Evolutionary conservation across 805 yeast genomes (phyloP).

Genomic region (Lipomyces spencermartinsiae): DNA sequence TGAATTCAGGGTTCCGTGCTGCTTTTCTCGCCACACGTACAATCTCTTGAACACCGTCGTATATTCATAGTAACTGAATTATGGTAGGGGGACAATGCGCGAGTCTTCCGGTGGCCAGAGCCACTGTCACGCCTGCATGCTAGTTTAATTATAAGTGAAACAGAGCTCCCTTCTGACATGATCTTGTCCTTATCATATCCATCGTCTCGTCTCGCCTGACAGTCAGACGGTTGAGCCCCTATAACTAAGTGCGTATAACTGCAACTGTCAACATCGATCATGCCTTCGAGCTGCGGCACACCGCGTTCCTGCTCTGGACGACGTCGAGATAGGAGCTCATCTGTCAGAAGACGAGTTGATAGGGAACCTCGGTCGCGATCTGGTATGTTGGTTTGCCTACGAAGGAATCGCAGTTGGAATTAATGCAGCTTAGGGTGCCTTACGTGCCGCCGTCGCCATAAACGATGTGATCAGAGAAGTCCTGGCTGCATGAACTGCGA

Average conservation of each 20-base stretch:
- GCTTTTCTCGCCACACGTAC: not conserved
- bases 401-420: not conserved
- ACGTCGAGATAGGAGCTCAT: not conserved
- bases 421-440: conserved; percentile 22
- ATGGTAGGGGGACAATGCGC: not conserved
- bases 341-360: conserved; percentile 17
- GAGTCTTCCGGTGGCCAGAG: not conserved
- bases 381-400: conserved; percentile 12
- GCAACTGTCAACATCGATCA: not conserved
- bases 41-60: not conserved
- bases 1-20: too few relatives aligned
- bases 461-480: conserved; percentile 68
- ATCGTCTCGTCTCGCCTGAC: not conserved
- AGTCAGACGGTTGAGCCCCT: not conserved
- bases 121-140: not conserved
- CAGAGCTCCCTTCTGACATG: not conserved
- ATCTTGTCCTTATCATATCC: too few relatives aligned
- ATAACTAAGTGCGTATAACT: too few relatives aligned
- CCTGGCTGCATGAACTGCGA: conserved; percentile 67
- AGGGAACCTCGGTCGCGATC: conserved; percentile 32
- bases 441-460: conserved; percentile 69
- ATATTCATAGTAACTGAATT: not conserved
- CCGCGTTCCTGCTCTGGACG: not conserved
- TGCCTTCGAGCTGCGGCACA: not conserved
- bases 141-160: not conserved